These are phyloP conservation scores for Jaltomata sinuosa DNA, from an alignment of 257 asterid species.

Conservation along the genomic window DNA sequence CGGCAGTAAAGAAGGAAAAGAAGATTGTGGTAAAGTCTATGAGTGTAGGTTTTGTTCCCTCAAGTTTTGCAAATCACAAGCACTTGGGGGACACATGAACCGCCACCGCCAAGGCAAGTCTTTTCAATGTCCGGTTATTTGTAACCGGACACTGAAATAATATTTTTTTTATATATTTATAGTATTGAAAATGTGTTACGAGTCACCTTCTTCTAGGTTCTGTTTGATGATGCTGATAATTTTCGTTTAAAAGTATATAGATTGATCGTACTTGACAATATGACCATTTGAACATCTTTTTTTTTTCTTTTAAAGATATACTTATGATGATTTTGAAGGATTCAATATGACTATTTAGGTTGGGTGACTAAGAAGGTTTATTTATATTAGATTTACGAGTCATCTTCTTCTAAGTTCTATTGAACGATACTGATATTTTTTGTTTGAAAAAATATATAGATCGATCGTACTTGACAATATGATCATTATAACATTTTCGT, in stretches of 20 bases:
- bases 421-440: too few relatives aligned
- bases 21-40: conserved; percentile 63
- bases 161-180: background rate
- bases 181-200: background rate
- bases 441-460: too few relatives aligned
- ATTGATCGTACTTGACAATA: background rate
- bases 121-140: background rate
- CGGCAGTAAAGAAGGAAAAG: conserved; percentile 57
- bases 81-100: conserved; percentile 99
- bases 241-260: background rate
- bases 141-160: background rate
- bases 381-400: too few relatives aligned
- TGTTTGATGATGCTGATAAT: too few relatives aligned
- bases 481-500: too few relatives aligned
- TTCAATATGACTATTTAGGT: background rate
- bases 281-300: too few relatives aligned
- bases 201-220: too few relatives aligned
- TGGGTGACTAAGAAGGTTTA: background rate
- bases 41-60: conserved; percentile 99
- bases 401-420: background rate
- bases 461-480: too few relatives aligned
- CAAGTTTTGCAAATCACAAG: conserved; percentile 98
- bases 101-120: conserved; percentile 93
- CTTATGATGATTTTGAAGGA: background rate
- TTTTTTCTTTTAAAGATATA: background rate